These are phyloP conservation scores for Ophiosphaerella herpotricha DNA, from an alignment of 2,329 filamentous ascomycete species.

Conservation along the genomic window DNA sequence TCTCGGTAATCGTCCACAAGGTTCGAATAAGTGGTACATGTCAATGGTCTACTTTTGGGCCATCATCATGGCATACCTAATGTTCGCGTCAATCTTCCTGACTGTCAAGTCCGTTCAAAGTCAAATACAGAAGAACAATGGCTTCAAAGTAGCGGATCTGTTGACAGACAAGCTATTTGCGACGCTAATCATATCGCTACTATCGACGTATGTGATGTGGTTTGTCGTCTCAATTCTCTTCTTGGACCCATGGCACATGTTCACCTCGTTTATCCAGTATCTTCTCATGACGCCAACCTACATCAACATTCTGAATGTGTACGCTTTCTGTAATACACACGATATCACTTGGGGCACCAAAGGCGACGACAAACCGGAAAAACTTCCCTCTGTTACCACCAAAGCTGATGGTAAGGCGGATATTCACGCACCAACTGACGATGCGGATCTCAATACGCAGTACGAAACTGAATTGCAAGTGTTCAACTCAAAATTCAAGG, in stretches of 20 bases:
- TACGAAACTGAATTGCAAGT: conserved; percentile 83
- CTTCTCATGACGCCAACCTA: conserved; percentile 93
- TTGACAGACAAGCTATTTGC: conserved; percentile 91
- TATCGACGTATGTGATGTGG: conserved; percentile 93
- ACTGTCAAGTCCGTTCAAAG: conserved; percentile 82
- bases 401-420: conserved; percentile 97
- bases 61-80: conserved; percentile 86
- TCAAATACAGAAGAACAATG: conserved; percentile 64
- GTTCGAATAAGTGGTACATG: conserved; percentile 91
- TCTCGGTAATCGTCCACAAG: conserved; percentile 91
- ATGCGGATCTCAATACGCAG: conserved; percentile 91
- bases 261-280: conserved; percentile 92
- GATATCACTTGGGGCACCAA: conserved; percentile 98
- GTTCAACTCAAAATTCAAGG: conserved; percentile 75
- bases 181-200: conserved; percentile 88
- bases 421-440: conserved; percentile 81
- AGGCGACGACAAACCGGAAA: conserved; percentile 93
- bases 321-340: conserved; percentile 98
- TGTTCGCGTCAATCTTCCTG: conserved; percentile 94
- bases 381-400: conserved; percentile 83
- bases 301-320: conserved; percentile 98
- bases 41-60: conserved; percentile 99
- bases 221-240: conserved; percentile 89
- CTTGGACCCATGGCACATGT: conserved; percentile 99
- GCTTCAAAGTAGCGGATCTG: conserved; percentile 72